phyloP scores from a whole-genome alignment of 2,329 filamentous ascomycete species.

The Pezicula carpinea region DNA sequence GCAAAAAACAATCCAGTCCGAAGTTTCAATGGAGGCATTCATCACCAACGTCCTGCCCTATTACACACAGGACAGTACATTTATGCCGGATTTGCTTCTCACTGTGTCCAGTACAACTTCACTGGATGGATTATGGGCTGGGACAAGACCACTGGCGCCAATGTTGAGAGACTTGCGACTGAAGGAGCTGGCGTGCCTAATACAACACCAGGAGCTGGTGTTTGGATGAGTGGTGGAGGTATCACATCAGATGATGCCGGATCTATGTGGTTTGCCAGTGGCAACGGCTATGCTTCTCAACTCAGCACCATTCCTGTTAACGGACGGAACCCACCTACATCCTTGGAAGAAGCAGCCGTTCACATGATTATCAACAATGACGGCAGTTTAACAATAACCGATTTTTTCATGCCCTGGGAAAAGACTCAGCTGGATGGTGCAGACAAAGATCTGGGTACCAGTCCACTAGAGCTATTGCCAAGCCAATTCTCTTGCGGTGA shows the following conservation, averaged over 20 bases:
- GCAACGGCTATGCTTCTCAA: constrained; percentile 45
- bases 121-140: constrained; percentile 45
- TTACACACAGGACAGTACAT: constrained; percentile 41
- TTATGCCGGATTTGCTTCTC: constrained; percentile 45
- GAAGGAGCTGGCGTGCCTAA: constrained; percentile 38
- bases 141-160: constrained; percentile 38
- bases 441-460: constrained; percentile 44
- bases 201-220: constrained; percentile 35
- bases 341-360: constrained; percentile 44
- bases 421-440: constrained; percentile 44
- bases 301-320: constrained; percentile 37
- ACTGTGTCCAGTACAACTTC: constrained; percentile 47
- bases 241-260: constrained; percentile 41
- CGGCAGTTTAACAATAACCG: constrained; percentile 37
- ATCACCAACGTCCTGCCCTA: constrained; percentile 42
- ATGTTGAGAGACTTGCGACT: constrained; percentile 39
- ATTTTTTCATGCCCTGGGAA: constrained; percentile 48
- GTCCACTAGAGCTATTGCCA: constrained; percentile 39
- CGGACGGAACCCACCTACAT: constrained; percentile 38
- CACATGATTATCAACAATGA: constrained; percentile 41
- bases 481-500: constrained; percentile 39
- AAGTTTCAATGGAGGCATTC: constrained; percentile 42
- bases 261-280: constrained; percentile 42
- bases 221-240: constrained; percentile 47
- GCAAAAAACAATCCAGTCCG: constrained; percentile 41